phyloP scores from a whole-genome alignment of 805 yeast species.

The Vanderwaltozyma tropicalis region DNA sequence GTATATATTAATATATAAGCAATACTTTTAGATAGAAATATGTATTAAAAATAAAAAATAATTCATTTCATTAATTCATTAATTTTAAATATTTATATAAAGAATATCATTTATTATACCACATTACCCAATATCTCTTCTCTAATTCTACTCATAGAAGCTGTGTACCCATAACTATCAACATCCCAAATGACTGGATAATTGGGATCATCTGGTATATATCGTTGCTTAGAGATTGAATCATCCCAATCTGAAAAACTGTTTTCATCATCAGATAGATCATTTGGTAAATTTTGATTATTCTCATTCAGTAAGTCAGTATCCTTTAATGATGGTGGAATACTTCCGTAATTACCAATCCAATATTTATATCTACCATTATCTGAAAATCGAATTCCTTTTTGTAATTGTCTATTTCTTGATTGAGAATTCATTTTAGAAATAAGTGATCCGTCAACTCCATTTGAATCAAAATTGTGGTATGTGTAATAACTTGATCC shows the following conservation, averaged over 20 bases:
- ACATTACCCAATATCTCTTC: background rate
- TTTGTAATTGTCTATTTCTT: constrained; percentile 58
- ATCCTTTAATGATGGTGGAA: too few relatives aligned
- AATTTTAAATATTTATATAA: background rate
- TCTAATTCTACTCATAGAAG: constrained; percentile 15
- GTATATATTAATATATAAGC: background rate
- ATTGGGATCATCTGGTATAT: constrained; percentile 25
- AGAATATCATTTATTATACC: too few relatives aligned
- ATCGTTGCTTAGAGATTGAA: constrained; percentile 11
- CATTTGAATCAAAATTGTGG: constrained; percentile 72
- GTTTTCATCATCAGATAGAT: background rate
- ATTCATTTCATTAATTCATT: background rate
- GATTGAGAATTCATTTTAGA: constrained; percentile 60
- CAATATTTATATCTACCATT: constrained; percentile 80
- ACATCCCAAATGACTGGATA: constrained; percentile 27
- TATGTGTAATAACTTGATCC: constrained; percentile 71
- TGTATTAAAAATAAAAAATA: too few relatives aligned
- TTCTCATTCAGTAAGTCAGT: too few relatives aligned
- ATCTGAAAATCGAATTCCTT: constrained; percentile 72
- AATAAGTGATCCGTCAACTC: constrained; percentile 36
- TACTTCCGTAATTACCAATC: constrained; percentile 35
- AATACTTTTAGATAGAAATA: background rate
- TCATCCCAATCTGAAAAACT: constrained; percentile 20
- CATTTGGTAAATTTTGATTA: background rate
- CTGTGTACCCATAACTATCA: constrained; percentile 19